Conservation (phyloP, 2,329 filamentous ascomycete genomes). For the Curvularia eragrostidis region DNA sequence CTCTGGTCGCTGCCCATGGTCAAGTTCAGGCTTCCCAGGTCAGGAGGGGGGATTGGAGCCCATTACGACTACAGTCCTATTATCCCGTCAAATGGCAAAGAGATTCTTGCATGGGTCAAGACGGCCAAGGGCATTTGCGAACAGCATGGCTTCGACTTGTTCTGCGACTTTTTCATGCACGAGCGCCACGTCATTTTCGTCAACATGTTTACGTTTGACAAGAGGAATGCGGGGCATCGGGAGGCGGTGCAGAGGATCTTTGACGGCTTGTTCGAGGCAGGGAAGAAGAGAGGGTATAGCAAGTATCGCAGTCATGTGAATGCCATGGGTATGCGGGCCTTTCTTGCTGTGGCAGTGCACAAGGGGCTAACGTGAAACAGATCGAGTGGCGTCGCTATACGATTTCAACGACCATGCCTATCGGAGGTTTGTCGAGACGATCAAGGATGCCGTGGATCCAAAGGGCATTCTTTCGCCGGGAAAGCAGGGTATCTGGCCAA, state of each 20-base stretch:
- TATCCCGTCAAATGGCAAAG: slow-evolving; percentile 46
- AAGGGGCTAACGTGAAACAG: slow-evolving; percentile 16
- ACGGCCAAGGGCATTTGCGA: slow-evolving; percentile 54
- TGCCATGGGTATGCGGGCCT: slow-evolving; percentile 35
- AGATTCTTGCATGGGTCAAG: slow-evolving; percentile 53
- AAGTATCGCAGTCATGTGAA: slow-evolving; percentile 43
- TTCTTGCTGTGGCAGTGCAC: slow-evolving; percentile 4
- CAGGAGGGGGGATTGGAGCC: slow-evolving; percentile 38
- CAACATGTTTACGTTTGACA: slow-evolving; percentile 59
- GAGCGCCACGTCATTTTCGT: slow-evolving; percentile 57
- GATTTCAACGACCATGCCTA: slow-evolving; percentile 45
- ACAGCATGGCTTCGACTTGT: slow-evolving; percentile 53
- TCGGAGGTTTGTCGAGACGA: slow-evolving; percentile 40
- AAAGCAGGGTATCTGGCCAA: slow-evolving; percentile 44
- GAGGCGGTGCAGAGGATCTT: slow-evolving; percentile 44
- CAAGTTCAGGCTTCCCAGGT: slow-evolving; percentile 40
- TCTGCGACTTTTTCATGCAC: slow-evolving; percentile 59
- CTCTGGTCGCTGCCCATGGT: slow-evolving; percentile 45
- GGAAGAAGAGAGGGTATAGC: slow-evolving; percentile 39
- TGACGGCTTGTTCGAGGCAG: slow-evolving; percentile 35
- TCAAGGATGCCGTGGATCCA: slow-evolving; percentile 44
- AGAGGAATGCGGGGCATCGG: slow-evolving; percentile 51
- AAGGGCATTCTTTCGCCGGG: slow-evolving; percentile 43
- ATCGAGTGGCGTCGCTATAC: slow-evolving; percentile 40
- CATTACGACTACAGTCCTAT: slow-evolving; percentile 45